Evolutionary conservation across 139 green algal species (phyloP).

Genomic region (Haematococcus lacustris): DNA sequence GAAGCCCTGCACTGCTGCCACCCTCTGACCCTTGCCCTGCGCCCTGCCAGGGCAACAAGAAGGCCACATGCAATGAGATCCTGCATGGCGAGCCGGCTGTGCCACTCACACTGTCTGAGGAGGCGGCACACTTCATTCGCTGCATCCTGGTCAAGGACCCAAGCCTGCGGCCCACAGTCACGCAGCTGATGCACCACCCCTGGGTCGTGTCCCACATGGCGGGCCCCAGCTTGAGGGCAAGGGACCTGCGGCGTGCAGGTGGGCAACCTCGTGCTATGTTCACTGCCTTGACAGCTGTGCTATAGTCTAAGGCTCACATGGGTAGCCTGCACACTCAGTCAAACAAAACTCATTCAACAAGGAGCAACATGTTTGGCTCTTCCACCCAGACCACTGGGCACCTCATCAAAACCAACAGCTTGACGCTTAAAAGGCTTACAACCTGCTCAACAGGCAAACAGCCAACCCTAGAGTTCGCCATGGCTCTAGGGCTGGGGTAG

Average conservation of each 20-base stretch:
- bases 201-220: slow-evolving; percentile 32
- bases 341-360: no score
- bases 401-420: no score
- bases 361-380: no score
- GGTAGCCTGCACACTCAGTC: no score
- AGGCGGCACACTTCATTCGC: slow-evolving; percentile 28
- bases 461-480: no score
- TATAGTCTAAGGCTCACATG: no score
- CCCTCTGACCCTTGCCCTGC: background rate
- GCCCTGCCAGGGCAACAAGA: slow-evolving; percentile 35
- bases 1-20: background rate
- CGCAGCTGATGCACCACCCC: slow-evolving; percentile 36
- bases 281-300: background rate
- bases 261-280: background rate
- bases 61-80: slow-evolving; percentile 40
- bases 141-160: slow-evolving; percentile 40
- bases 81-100: slow-evolving; percentile 27
- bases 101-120: slow-evolving; percentile 29
- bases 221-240: background rate
- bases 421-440: no score
- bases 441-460: no score
- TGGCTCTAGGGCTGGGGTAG: no score
- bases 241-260: background rate
- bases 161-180: slow-evolving; percentile 24
- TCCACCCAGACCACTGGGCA: no score